Evolutionary conservation across 768 basidiomycete species (phyloP).

Genomic region (Lactarius vividus): DNA sequence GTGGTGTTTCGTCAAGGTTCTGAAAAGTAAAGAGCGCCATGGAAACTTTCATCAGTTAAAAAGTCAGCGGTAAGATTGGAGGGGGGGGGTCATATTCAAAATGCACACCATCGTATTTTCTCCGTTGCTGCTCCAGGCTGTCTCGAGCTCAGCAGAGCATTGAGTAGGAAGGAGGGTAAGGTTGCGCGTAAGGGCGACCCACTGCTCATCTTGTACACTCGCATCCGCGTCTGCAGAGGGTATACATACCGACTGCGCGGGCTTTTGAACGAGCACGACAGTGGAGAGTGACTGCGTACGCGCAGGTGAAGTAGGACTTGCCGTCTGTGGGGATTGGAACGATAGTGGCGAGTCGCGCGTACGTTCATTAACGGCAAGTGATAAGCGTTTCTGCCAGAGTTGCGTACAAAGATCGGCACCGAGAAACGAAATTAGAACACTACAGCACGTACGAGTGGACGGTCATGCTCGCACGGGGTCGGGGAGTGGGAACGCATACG

Average conservation of each 20-base stretch:
- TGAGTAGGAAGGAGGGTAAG: constrained; percentile 46
- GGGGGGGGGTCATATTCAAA: not conserved
- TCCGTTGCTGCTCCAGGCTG: constrained; percentile 33
- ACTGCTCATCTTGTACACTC: constrained; percentile 49
- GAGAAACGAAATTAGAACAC: not conserved
- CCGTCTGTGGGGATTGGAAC: constrained; percentile 22
- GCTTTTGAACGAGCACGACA: constrained; percentile 3
- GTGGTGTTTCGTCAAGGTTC: constrained; percentile 18
- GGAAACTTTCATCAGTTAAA: constrained; percentile 1
- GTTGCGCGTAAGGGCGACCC: constrained; percentile 68
- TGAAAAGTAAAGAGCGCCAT: constrained; percentile 18
- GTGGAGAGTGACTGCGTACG: constrained; percentile 22
- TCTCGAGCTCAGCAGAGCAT: not conserved
- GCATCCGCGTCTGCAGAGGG: constrained; percentile 23
- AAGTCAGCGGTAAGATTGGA: not conserved
- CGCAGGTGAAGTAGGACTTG: constrained; percentile 30
- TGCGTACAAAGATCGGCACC: not conserved
- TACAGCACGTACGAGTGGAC: constrained; percentile 50
- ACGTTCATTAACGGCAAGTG: constrained; percentile 37
- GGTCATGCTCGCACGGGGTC: constrained; percentile 40
- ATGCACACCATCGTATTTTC: constrained; percentile 42
- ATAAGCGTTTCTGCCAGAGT: constrained; percentile 54
- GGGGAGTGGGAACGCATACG: constrained; percentile 35
- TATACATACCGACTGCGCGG: not conserved
- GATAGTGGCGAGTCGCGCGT: constrained; percentile 21